Percentiles rank a stretch among this genome's conserved stretches.
phyloP scores from a whole-genome alignment of 1,284 basidiomycete genomes.

The Macrocystidia cucumis region DNA sequence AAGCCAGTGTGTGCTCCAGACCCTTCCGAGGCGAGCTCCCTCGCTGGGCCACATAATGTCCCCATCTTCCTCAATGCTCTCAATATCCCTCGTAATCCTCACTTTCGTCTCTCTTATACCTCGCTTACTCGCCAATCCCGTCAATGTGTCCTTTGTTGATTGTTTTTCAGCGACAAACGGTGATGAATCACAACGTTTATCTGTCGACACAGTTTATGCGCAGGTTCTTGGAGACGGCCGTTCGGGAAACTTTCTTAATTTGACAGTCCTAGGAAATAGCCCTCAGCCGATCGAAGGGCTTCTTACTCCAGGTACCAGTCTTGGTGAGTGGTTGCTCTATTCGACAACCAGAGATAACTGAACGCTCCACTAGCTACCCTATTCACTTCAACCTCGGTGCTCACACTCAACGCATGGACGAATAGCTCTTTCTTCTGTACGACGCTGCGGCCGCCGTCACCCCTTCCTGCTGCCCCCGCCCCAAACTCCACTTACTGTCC shows the following conservation, averaged over 20 bases:
- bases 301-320: constrained; percentile 49
- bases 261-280: constrained; percentile 57
- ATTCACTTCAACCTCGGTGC: constrained; percentile 73
- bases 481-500: constrained; percentile 63
- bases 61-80: constrained; percentile 11
- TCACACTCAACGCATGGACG: constrained; percentile 69
- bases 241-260: constrained; percentile 44
- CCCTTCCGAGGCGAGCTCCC: constrained; percentile 9
- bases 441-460: constrained; percentile 67
- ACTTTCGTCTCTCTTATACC: constrained; percentile 16
- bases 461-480: constrained; percentile 36
- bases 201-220: constrained; percentile 66
- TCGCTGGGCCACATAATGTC: constrained; percentile 18
- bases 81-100: constrained; percentile 9
- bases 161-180: constrained; percentile 42
- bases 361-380: constrained; percentile 56
- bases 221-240: constrained; percentile 50
- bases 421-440: constrained; percentile 72
- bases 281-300: constrained; percentile 52
- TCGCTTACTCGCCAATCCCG: constrained; percentile 34
- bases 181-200: constrained; percentile 49
- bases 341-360: constrained; percentile 9
- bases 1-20: constrained; percentile 9
- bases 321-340: constrained; percentile 39
- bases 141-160: constrained; percentile 44